Conservation (phyloP, 176 grass and related monocot genomes). For the Paspalum vaginatum region DNA sequence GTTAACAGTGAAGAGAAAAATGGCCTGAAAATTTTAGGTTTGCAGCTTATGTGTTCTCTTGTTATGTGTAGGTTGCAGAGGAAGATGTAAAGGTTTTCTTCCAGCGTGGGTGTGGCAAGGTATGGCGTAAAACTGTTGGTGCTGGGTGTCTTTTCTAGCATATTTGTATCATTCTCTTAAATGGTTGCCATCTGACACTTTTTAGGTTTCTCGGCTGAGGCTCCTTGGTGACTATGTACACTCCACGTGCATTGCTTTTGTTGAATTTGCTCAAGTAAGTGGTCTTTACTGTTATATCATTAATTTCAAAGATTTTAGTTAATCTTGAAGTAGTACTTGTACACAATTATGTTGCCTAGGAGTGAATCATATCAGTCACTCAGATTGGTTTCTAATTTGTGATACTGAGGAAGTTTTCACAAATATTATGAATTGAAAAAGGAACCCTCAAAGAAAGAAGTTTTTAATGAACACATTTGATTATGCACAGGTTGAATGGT, state of each 20-base stretch:
- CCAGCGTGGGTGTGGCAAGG: constrained; percentile 75
- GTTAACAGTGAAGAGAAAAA: not conserved
- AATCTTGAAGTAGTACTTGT: not conserved
- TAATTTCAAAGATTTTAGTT: not conserved
- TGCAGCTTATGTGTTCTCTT: constrained; percentile 12
- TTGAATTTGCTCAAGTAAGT: constrained; percentile 92
- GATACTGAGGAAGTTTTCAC: not conserved
- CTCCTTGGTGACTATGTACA: constrained; percentile 93
- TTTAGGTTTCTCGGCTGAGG: constrained; percentile 86
- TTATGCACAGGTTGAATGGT: not conserved
- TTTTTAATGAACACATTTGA: not conserved
- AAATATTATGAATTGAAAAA: constrained; percentile 14
- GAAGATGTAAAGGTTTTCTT: constrained; percentile 88
- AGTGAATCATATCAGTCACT: not conserved
- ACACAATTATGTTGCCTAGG: not conserved
- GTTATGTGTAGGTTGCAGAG: constrained; percentile 66
- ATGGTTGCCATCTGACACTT: not conserved
- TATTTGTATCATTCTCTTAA: constrained; percentile 19
- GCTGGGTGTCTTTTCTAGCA: not conserved
- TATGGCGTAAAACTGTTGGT: constrained; percentile 22
- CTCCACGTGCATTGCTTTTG: constrained; percentile 92
- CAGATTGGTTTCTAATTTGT: not conserved
- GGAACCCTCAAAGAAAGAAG: not conserved
- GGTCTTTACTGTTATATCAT: not conserved
- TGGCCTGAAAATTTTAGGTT: not conserved